These are phyloP conservation scores for Cynanchum wilfordii DNA, from an alignment of 257 asterid species.

Conservation along the genomic window DNA sequence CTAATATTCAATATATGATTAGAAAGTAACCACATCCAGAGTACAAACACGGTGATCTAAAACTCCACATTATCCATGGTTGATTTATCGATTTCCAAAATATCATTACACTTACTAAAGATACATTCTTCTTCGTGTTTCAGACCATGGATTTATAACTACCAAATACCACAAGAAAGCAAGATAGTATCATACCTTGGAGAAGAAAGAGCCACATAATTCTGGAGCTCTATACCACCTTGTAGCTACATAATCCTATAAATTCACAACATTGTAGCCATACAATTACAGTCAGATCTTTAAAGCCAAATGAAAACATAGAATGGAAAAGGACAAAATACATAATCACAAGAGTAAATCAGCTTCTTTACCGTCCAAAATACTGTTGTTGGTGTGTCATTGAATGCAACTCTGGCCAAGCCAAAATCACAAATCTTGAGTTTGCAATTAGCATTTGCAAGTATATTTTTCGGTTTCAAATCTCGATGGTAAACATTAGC, in stretches of 20 bases:
- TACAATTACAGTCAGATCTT: conserved; percentile 1
- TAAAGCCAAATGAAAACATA: background rate
- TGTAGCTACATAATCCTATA: conserved; percentile 91
- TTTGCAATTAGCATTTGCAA: conserved; percentile 96
- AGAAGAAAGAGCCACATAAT: conserved; percentile 87
- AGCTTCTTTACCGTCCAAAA: conserved; percentile 84
- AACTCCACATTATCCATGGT: background rate
- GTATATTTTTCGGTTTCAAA: conserved; percentile 77
- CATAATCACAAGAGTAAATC: conserved; percentile 2
- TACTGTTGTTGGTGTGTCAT: conserved; percentile 78
- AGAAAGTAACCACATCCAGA: background rate
- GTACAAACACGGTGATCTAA: background rate
- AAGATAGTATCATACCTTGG: conserved; percentile 44
- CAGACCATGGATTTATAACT: too few species aligned
- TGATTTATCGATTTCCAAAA: background rate
- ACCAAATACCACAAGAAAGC: conserved; percentile 3
- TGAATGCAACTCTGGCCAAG: conserved; percentile 93
- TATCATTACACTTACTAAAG: background rate
- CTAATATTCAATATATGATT: background rate
- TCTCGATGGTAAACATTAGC: conserved; percentile 96
- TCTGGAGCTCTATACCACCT: conserved; percentile 96
- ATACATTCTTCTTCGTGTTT: background rate
- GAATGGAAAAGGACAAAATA: background rate
- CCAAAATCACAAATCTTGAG: conserved; percentile 96
- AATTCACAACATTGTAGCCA: conserved; percentile 4